These are phyloP conservation scores for Cystobasidium pallidum DNA, from an alignment of 1,284 basidiomycete species.

Conservation along the genomic window DNA sequence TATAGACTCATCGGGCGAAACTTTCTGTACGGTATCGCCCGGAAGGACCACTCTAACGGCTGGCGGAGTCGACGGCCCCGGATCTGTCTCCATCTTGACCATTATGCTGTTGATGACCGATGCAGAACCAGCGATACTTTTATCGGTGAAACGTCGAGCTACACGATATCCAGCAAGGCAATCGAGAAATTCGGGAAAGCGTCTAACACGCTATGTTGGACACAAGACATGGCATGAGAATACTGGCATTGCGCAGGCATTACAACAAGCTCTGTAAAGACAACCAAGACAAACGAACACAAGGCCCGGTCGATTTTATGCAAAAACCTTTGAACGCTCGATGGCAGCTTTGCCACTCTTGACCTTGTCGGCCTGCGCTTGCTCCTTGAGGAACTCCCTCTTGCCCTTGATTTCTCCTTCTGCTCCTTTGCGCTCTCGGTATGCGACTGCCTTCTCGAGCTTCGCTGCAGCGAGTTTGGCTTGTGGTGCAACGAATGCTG, in stretches of 20 bases:
- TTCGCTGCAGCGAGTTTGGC: slow-evolving; percentile 74
- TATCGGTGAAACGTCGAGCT: too few species aligned
- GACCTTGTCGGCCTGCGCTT: slow-evolving; percentile 67
- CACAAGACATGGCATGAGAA: not conserved
- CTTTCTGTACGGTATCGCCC: slow-evolving; percentile 33
- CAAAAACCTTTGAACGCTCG: slow-evolving; percentile 84
- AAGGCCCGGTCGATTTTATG: slow-evolving; percentile 59
- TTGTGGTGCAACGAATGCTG: slow-evolving; percentile 89
- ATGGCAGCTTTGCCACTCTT: slow-evolving; percentile 60
- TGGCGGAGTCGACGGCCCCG: not conserved
- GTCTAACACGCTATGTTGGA: too few species aligned
- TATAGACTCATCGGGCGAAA: slow-evolving; percentile 1
- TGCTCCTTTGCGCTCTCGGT: slow-evolving; percentile 77
- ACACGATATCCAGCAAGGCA: slow-evolving; percentile 1
- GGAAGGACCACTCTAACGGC: slow-evolving; percentile 37
- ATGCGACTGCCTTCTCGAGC: slow-evolving; percentile 76
- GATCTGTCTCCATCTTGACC: slow-evolving; percentile 49
- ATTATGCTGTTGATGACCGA: slow-evolving; percentile 36
- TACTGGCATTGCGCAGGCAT: not conserved
- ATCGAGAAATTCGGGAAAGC: slow-evolving; percentile 8
- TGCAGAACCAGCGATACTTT: too few species aligned
- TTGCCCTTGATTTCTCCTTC: slow-evolving; percentile 69
- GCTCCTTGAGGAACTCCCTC: slow-evolving; percentile 65
- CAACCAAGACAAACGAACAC: not conserved
- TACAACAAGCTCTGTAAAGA: not conserved